Conservation (phyloP, 371 early-diverging fungal species). For the Mucor indicus region DNA sequence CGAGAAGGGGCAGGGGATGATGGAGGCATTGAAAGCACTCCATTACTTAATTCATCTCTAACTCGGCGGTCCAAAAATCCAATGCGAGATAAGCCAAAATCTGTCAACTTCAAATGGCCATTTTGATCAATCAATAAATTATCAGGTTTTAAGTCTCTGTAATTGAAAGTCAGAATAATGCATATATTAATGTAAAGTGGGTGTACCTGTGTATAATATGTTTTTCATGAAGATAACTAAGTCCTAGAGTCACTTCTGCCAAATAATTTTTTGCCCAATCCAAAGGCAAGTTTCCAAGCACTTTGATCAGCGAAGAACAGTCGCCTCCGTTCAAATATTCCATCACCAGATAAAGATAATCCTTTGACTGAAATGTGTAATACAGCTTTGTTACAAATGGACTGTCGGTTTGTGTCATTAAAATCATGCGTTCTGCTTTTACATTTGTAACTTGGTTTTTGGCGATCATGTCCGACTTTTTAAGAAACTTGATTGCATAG, state of each 20-base stretch:
- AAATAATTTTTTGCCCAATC: constrained; percentile 91
- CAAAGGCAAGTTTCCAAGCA: constrained; percentile 81
- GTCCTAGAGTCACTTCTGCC: constrained; percentile 90
- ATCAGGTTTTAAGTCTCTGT: constrained; percentile 87
- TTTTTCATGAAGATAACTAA: constrained; percentile 88
- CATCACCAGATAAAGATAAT: constrained; percentile 92
- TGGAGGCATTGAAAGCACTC: constrained; percentile 16
- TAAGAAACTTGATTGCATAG: constrained; percentile 87
- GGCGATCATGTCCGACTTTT: constrained; percentile 88
- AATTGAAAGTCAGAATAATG: neutral
- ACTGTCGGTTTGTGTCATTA: constrained; percentile 81
- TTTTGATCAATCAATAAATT: constrained; percentile 86
- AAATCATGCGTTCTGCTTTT: constrained; percentile 83
- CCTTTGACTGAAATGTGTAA: constrained; percentile 90
- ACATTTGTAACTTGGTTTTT: constrained; percentile 92
- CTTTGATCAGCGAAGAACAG: constrained; percentile 88
- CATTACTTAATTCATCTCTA: constrained; percentile 47
- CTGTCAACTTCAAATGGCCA: constrained; percentile 93
- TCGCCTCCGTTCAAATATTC: constrained; percentile 97
- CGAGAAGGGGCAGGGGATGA: constrained; percentile 43
- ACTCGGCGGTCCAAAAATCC: constrained; percentile 83
- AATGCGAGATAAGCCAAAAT: constrained; percentile 91
- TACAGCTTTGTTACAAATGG: constrained; percentile 94
- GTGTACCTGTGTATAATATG: constrained; percentile 81
- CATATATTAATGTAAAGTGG: neutral